phyloP scores from a whole-genome alignment of 2,329 filamentous ascomycete species.

The Fusarium sp. region DNA sequence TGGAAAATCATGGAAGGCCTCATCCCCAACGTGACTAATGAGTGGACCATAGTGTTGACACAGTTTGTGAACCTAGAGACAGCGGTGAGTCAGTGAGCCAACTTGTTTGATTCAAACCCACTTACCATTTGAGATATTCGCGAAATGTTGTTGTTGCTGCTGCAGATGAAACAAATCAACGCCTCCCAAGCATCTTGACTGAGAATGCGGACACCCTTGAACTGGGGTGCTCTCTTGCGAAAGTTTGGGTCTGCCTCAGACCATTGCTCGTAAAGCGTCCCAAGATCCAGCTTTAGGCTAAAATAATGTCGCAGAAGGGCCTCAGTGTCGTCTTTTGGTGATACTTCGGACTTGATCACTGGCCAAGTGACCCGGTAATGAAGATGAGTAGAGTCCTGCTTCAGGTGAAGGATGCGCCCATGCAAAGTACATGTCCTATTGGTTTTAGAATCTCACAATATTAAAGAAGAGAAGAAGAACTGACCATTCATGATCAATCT shows the following conservation, averaged over 20 bases:
- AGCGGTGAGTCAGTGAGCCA: background rate
- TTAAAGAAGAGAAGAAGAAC: background rate
- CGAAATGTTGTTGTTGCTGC: constrained; percentile 97
- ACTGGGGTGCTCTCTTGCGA: constrained; percentile 84
- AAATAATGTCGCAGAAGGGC: constrained; percentile 86
- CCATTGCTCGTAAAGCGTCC: constrained; percentile 86
- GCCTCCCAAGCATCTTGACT: constrained; percentile 98
- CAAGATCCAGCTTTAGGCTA: constrained; percentile 83
- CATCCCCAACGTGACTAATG: constrained; percentile 76
- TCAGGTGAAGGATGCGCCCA: constrained; percentile 86
- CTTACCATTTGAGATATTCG: constrained; percentile 93
- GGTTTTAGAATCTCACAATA: constrained; percentile 11
- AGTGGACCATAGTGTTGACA: constrained; percentile 86
- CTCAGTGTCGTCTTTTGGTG: constrained; percentile 73
- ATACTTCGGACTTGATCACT: constrained; percentile 26
- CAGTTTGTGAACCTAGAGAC: constrained; percentile 79
- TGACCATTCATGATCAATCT: constrained; percentile 86
- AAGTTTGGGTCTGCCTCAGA: constrained; percentile 88
- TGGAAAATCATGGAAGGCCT: constrained; percentile 90
- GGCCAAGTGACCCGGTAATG: constrained; percentile 83
- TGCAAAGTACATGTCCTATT: constrained; percentile 82
- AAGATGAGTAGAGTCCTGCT: constrained; percentile 82
- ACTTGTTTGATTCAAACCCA: background rate
- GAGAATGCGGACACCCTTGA: constrained; percentile 91
- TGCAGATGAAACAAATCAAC: constrained; percentile 94